Base-by-base conservation (phyloP, 1,284 basidiomycete genomes). In the Golubevia sp. region DNA sequence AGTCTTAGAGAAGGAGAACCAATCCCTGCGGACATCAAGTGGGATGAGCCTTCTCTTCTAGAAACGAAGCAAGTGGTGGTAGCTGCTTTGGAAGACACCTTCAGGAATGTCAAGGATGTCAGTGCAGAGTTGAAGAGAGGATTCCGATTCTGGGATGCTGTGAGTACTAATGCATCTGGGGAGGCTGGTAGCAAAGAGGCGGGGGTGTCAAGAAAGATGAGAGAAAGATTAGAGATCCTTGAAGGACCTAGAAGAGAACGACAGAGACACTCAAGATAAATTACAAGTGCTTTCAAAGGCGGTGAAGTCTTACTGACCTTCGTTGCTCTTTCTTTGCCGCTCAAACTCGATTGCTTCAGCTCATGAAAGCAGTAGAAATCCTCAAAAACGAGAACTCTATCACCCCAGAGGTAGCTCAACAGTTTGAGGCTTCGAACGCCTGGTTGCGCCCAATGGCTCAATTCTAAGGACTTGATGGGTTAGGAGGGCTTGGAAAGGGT, bases 71-170 rank as follows among this genome's bases (percentile, higher is more conserved):
- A 66, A 34, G 64, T 60, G 34, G 72, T 83, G 3, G 48, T 82
- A 2, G 69, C 61, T 4, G 77, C 78, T 66, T 56, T 83, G 18
- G 68, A 73, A 2, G 71, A 71, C 24, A 77, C 77, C 21, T 83
- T 83, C 63, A 66, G 64, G 11, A 82, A 82, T 49, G 73, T 83
- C 49, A 70, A 70, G 27, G 72, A 82, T 58, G 67, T 83, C 8
- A 50, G 59, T 38, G 54, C 38, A 15, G 80, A 83, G 61, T 55
- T 83, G 38, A 65, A 56, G 1, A 59, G 77, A 11, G 71, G 70
- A 2, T 77, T 82, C 55, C 59, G 79, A 4, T 80, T 80, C 59
- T 83, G 80, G 80, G 34, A 59, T 8, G 67, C 71, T 8, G 56
- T 70, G 21, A 49, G 63, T 64, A n/a, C n/a, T n/a, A n/a, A n/a